phyloP scores from a whole-genome alignment of 768 basidiomycete species.

The Leccinum fibrillosum region DNA sequence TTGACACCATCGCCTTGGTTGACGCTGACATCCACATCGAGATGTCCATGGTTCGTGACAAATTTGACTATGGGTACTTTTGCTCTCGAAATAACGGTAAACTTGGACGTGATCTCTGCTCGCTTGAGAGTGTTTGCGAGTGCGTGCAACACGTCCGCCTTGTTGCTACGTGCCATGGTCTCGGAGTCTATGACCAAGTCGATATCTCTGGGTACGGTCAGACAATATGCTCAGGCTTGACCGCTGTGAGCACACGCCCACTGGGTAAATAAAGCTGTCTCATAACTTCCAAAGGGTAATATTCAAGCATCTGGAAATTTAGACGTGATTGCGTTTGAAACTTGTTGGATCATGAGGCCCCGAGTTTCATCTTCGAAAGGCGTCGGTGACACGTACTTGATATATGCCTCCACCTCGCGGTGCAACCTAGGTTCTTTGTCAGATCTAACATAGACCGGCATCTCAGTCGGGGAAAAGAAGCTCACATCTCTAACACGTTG shows the following conservation, averaged over 20 bases:
- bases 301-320: conserved; percentile 79
- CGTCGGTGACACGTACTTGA: conserved; percentile 54
- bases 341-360: conserved; percentile 63
- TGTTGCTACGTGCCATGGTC: conserved; percentile 69
- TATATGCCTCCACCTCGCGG: conserved; percentile 78
- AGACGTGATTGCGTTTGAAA: conserved; percentile 58
- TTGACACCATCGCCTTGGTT: conserved; percentile 86
- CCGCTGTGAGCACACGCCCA: conserved; percentile 55
- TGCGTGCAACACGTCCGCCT: conserved; percentile 65
- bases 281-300: conserved; percentile 87
- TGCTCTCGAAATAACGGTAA: conserved; percentile 89
- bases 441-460: neutral
- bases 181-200: conserved; percentile 88
- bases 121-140: conserved; percentile 72
- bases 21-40: conserved; percentile 90
- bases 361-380: conserved; percentile 83
- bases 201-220: conserved; percentile 67
- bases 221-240: neutral
- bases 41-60: conserved; percentile 71
- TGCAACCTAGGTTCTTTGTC: conserved; percentile 59
- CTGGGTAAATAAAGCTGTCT: conserved; percentile 92
- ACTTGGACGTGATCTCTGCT: conserved; percentile 69
- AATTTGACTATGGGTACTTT: conserved; percentile 98
- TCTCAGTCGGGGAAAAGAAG: conserved; percentile 13
- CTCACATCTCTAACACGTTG: conserved; percentile 84